Percentiles rank a stretch among this genome's conserved stretches.
Conservation (phyloP, 2,329 filamentous ascomycete species). For the Claviceps monticola region DNA sequence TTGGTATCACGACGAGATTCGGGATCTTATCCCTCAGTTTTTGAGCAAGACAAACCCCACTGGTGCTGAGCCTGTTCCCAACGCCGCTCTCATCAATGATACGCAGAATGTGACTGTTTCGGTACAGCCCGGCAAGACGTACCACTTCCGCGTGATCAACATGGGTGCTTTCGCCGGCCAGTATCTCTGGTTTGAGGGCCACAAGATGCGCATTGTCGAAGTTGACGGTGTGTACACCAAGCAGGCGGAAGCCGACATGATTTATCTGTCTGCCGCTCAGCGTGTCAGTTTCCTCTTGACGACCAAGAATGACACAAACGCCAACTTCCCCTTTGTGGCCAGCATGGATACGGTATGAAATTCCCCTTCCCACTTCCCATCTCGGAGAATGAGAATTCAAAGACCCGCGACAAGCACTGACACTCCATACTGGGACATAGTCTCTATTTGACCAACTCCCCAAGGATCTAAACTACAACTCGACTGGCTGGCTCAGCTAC, state of each 20-base stretch:
- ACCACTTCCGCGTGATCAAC: slow-evolving; percentile 59
- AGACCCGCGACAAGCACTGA: background rate
- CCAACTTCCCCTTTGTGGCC: slow-evolving; percentile 54
- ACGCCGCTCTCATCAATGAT: slow-evolving; percentile 60
- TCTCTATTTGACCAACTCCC: slow-evolving; percentile 57
- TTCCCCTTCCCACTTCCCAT: background rate
- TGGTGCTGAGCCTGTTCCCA: slow-evolving; percentile 51
- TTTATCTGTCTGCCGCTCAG: slow-evolving; percentile 57
- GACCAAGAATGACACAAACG: slow-evolving; percentile 43
- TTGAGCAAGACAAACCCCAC: slow-evolving; percentile 40
- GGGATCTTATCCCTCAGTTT: slow-evolving; percentile 31
- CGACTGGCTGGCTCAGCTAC: slow-evolving; percentile 52
- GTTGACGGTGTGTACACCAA: slow-evolving; percentile 60
- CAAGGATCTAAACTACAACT: slow-evolving; percentile 51
- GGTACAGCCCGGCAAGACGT: slow-evolving; percentile 55
- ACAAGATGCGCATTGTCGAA: slow-evolving; percentile 56
- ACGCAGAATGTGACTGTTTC: slow-evolving; percentile 43
- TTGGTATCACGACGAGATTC: slow-evolving; percentile 52
- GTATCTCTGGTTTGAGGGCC: slow-evolving; percentile 53
- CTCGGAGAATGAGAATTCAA: background rate
- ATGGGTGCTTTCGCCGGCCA: slow-evolving; percentile 58
- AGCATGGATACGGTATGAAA: slow-evolving; percentile 52
- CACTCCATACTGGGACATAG: slow-evolving; percentile 17
- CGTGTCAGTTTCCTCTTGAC: slow-evolving; percentile 49
- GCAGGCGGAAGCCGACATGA: slow-evolving; percentile 41